These are phyloP conservation scores for Tetrahymena thermophila DNA, from an alignment of 73 alveolate genomes.

Conservation along the genomic window DNA sequence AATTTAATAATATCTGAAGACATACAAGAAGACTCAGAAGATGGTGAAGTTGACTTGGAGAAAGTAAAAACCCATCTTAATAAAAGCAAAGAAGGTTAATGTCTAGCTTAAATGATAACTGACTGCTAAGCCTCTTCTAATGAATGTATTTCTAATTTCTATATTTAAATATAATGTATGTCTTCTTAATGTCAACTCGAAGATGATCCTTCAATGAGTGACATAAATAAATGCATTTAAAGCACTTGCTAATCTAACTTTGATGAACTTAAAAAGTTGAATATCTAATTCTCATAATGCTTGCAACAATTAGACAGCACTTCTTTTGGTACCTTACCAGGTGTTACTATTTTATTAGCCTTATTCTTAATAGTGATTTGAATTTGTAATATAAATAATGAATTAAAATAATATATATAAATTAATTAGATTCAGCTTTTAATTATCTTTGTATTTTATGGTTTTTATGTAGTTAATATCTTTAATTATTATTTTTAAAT, in stretches of 20 bases:
- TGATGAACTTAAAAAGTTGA: not conserved
- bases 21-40: not conserved
- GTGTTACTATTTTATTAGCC: not conserved
- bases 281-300: not conserved
- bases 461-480: too few species aligned
- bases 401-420: too few species aligned
- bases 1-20: not conserved
- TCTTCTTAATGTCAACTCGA: not conserved
- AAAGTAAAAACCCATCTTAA: too few species aligned
- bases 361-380: not conserved
- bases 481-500: too few species aligned
- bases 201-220: not conserved
- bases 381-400: too few species aligned
- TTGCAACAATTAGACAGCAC: not conserved
- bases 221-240: not conserved
- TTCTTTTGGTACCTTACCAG: not conserved
- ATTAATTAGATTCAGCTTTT: too few species aligned
- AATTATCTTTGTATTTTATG: too few species aligned
- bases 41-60: not conserved
- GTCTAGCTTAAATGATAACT: not conserved
- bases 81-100: not conserved
- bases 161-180: not conserved
- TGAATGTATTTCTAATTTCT: not conserved
- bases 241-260: not conserved
- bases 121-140: not conserved